Percentiles rank a stretch among this genome's conserved stretches.
phyloP scores from a whole-genome alignment of 441 rosid genomes.

The Manihot esculenta region DNA sequence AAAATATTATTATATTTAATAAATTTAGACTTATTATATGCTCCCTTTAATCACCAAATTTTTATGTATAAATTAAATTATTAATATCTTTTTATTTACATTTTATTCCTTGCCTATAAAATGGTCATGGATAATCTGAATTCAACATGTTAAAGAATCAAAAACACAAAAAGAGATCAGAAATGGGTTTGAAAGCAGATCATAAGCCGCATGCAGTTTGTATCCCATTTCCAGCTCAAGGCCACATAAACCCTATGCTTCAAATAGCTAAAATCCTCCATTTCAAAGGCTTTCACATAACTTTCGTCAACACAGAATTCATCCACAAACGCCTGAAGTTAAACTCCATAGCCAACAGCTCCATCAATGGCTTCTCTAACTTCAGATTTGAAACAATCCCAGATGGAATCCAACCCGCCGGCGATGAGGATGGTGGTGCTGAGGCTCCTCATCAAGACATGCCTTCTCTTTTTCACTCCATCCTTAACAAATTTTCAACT shows the following conservation, averaged over 20 bases:
- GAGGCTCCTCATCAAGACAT: not conserved
- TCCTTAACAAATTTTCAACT: not conserved
- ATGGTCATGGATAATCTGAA: no score
- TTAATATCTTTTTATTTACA: no score
- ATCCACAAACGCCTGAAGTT: not conserved
- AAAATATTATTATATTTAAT: no score
- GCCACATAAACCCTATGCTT: not conserved
- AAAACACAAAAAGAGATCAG: not conserved
- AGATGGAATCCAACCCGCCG: not conserved
- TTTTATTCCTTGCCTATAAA: no score
- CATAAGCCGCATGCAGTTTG: not conserved
- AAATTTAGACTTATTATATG: no score
- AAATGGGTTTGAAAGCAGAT: not conserved
- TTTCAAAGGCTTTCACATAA: not conserved
- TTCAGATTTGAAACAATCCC: not conserved
- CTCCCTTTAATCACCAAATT: no score
- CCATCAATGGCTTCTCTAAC: not conserved
- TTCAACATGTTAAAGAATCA: no score
- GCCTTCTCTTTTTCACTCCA: not conserved
- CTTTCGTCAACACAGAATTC: not conserved
- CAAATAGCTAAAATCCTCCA: not conserved
- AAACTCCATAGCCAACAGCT: not conserved
- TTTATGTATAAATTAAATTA: no score
- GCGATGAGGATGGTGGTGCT: no score
- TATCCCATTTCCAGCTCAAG: no score